Conservation (phyloP, 1,284 basidiomycete genomes). For the Naganishia sp. region DNA sequence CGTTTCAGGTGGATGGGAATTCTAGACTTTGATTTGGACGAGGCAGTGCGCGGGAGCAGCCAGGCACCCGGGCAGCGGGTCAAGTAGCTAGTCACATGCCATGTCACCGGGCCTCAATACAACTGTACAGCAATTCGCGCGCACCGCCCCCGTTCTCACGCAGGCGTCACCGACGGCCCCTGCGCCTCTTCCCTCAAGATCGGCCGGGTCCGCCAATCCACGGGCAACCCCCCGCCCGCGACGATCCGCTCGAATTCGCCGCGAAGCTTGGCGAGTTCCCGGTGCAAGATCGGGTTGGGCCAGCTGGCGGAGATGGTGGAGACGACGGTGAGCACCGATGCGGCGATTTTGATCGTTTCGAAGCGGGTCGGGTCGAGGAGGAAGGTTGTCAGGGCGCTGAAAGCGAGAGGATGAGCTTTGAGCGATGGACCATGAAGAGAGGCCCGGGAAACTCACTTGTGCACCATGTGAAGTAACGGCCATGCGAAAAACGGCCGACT, state of each 20-base stretch:
- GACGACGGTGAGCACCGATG: conserved; percentile 11
- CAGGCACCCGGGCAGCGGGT: not conserved
- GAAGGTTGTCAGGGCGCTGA: conserved; percentile 24
- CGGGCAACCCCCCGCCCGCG: conserved; percentile 1
- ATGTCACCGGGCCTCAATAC: conserved; percentile 3
- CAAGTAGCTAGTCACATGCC: not conserved
- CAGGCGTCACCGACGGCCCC: not conserved
- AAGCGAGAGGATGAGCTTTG: not conserved
- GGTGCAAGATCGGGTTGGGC: conserved; percentile 15
- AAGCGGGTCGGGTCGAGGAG: conserved; percentile 18
- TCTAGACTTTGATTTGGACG: no score
- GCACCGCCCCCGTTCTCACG: conserved; percentile 5
- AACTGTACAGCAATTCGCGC: not conserved
- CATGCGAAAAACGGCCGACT: conserved; percentile 26
- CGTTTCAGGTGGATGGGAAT: no score
- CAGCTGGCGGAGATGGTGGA: conserved; percentile 21
- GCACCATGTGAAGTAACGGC: conserved; percentile 15
- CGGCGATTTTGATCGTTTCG: conserved; percentile 29
- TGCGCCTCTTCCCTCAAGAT: conserved; percentile 9
- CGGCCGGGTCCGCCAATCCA: conserved; percentile 19
- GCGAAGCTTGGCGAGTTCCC: not conserved
- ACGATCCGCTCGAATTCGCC: conserved; percentile 12
- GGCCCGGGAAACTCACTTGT: conserved; percentile 25
- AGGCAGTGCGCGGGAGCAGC: no score
- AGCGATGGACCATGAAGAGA: not conserved